phyloP scores from a whole-genome alignment of 164 flowering plant genomes.

The Paratinospora sagittata region DNA sequence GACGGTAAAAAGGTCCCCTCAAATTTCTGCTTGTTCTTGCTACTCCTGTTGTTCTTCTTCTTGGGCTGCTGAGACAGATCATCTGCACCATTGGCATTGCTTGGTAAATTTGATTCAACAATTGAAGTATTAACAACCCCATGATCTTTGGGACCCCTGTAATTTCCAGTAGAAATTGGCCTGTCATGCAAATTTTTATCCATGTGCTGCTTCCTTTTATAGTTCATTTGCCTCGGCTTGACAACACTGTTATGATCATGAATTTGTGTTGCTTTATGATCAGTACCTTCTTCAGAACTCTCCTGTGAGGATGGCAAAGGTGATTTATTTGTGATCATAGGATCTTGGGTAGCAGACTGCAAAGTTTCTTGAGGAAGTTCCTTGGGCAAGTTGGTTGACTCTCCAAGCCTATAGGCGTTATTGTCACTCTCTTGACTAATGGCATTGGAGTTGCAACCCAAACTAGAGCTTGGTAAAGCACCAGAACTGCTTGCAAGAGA shows the following conservation, averaged over 20 bases:
- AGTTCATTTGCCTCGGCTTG: constrained; percentile 44
- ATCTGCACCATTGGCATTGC: constrained; percentile 12
- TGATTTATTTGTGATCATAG: constrained; percentile 12
- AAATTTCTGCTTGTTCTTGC: constrained; percentile 60
- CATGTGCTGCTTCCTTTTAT: constrained; percentile 47
- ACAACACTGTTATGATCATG: constrained; percentile 21
- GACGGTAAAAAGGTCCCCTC: constrained; percentile 34
- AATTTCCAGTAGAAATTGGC: constrained; percentile 8
- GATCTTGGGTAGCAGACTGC: constrained; percentile 19
- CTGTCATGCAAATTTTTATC: constrained; percentile 35
- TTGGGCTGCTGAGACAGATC: constrained; percentile 41
- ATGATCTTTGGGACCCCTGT: constrained; percentile 21
- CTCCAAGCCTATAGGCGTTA: constrained; percentile 16
- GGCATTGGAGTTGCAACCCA: constrained; percentile 16
- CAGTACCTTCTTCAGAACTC: constrained; percentile 15
- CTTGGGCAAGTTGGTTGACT: constrained; percentile 15
- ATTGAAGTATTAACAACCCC: constrained; percentile 18
- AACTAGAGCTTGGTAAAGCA: constrained; percentile 10
- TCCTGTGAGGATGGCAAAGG: constrained; percentile 20
- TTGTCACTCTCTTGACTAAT: constrained; percentile 18
- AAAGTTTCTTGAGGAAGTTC: constrained; percentile 20
- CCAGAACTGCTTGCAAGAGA: constrained; percentile 12
- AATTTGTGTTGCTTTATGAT: constrained; percentile 19
- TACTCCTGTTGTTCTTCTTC: constrained; percentile 44
- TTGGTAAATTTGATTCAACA: constrained; percentile 21